Base-by-base conservation (phyloP, 306 rosid species). In the Prunus armeniaca region DNA sequence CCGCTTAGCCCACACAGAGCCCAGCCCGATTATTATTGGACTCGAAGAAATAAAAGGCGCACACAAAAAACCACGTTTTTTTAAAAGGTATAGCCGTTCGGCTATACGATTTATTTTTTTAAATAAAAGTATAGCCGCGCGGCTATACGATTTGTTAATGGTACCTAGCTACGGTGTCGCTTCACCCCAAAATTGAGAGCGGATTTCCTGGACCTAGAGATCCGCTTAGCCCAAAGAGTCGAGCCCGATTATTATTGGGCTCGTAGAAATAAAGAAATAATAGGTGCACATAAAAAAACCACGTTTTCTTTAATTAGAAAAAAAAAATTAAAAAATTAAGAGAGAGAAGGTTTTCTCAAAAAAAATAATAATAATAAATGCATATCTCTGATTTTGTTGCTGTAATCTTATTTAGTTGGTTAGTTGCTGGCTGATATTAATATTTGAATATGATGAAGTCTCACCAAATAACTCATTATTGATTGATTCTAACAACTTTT, bases 381-480 rank as follows among this genome's bases (percentile, higher is more conserved):
- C 12, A 2, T 8, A 9, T 55, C 2, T 55, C 4, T 55, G 2
- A n/a, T 55, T n/a, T 2, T 15, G 43, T 34, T 34, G 43, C 43
- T 34, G 9, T 34, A 34, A 34, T 34, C 51, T 18, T 52, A 52
- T 58, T 9, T 58, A 3, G 43, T 9, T 27, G 5, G 12, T 62
- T 6, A 15, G 9, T 62, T 13, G 67, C 47, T 43, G 74, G 46
- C 41, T 79, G n/a, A 47, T 51, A 47, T 34, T 6, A 38, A 6
- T 34, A 15, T 6, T 38, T 50, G 45, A 63, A 57, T 32, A 64
- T 47, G 67, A 67, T 67, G 73, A 68, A 54, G 68, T 72, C 66
- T 71, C 74, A 82, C 74, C 78, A 63, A 82, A 80, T 34, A 28
- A 51, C 2, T 80, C 75, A 81, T 90, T 45, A 83, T 76, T 71